Percentiles rank a stretch among this genome's conserved stretches.
These are phyloP conservation scores for Leccinum imitatum DNA, from an alignment of 768 basidiomycete species.

Conservation along the genomic window DNA sequence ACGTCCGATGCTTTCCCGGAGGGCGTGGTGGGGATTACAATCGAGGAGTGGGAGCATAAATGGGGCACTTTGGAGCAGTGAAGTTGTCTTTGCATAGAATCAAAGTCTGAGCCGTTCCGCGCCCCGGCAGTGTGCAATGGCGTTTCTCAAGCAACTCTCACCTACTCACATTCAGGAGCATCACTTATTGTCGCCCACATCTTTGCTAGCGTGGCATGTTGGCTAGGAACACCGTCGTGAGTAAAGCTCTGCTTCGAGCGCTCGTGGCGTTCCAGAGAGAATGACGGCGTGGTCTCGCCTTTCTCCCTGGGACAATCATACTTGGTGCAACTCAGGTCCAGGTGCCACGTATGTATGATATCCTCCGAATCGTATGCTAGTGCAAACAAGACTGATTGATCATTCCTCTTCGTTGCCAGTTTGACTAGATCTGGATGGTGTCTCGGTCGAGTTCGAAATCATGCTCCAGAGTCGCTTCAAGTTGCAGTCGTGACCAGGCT, in stretches of 20 bases:
- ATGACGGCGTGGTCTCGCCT: neutral
- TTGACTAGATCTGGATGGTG: neutral
- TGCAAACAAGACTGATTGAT: too few species aligned
- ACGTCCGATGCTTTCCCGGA: slow-evolving; percentile 51
- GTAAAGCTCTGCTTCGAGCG: neutral
- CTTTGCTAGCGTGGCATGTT: neutral
- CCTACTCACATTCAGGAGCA: too few species aligned
- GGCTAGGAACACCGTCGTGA: neutral
- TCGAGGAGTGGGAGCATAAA: slow-evolving; percentile 36
- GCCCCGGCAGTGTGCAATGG: too few species aligned
- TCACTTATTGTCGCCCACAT: too few species aligned
- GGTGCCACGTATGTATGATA: neutral
- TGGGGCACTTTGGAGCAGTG: neutral
- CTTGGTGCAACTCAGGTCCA: neutral
- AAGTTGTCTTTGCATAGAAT: neutral
- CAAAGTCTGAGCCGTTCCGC: neutral
- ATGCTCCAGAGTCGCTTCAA: slow-evolving; percentile 1
- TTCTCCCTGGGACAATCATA: slow-evolving; percentile 4
- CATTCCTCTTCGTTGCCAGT: neutral
- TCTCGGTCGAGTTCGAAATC: slow-evolving; percentile 23
- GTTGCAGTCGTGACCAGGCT: neutral
- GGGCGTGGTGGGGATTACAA: slow-evolving; percentile 54
- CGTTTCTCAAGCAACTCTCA: too few species aligned
- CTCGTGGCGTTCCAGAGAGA: slow-evolving; percentile 2
- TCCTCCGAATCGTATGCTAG: too few species aligned